phyloP scores from a whole-genome alignment of 2,329 filamentous ascomycete species.

The Boeremia lycopersici region DNA sequence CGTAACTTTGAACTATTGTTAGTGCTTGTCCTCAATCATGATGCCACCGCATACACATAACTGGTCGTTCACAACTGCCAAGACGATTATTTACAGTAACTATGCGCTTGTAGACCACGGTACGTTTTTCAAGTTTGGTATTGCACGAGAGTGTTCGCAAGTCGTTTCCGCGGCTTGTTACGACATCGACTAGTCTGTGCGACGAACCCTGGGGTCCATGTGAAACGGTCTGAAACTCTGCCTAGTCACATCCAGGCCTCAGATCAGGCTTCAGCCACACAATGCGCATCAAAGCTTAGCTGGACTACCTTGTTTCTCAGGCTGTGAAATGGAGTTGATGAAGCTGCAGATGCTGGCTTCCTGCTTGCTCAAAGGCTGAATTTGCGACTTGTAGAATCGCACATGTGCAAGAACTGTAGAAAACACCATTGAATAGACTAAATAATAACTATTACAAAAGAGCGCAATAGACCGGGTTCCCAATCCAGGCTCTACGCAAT shows the following conservation, averaged over 20 bases:
- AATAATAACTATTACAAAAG: slow-evolving; percentile 16
- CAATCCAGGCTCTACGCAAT: slow-evolving; percentile 25
- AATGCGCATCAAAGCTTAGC: slow-evolving; percentile 9
- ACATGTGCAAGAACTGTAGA: neutral
- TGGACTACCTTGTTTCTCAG: neutral
- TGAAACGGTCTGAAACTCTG: slow-evolving; percentile 1
- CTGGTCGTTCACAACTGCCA: too few species aligned
- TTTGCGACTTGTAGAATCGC: neutral
- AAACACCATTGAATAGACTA: slow-evolving; percentile 6
- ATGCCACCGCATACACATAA: too few species aligned
- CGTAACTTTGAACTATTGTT: too few species aligned
- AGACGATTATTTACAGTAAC: too few species aligned
- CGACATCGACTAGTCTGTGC: neutral
- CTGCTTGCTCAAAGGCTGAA: neutral
- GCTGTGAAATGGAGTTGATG: too few species aligned
- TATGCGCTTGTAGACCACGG: too few species aligned
- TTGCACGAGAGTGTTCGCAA: too few species aligned
- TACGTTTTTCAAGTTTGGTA: too few species aligned
- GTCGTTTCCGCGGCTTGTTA: neutral
- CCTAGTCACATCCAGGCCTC: neutral
- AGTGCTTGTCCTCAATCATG: too few species aligned
- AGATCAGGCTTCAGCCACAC: slow-evolving; percentile 4
- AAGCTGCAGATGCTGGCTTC: neutral
- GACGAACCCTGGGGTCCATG: neutral
- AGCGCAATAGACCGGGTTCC: slow-evolving; percentile 30